A percentile compares a stretch with the other conserved stretches of the same genome.
Conservation (phyloP, 192 early-diverging fungal species). For the Mortierella hygrophila region DNA sequence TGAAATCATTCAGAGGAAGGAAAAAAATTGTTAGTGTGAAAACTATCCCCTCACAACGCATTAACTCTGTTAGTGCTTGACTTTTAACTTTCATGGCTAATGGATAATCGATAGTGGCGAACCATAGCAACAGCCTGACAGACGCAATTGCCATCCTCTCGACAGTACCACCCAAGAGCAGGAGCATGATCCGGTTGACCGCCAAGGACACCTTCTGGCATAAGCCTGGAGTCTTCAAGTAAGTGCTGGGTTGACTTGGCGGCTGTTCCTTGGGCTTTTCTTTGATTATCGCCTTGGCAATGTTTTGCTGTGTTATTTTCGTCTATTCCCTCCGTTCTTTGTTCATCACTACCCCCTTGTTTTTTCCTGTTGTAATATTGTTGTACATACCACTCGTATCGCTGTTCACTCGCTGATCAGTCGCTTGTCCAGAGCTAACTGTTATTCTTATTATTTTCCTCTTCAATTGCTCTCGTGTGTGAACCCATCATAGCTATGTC, state of each 20-base stretch:
- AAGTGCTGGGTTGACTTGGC: not conserved
- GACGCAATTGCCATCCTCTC: conserved; percentile 52
- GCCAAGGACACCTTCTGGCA: conserved; percentile 60
- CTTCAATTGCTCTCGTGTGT: not conserved
- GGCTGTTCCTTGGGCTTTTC: not conserved
- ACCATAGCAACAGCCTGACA: conserved; percentile 57
- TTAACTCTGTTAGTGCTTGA: not conserved
- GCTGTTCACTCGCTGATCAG: not conserved
- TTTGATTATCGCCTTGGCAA: not conserved
- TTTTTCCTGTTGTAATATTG: not conserved
- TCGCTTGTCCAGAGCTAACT: not conserved
- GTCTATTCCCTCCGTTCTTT: not conserved
- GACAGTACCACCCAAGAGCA: conserved; percentile 43
- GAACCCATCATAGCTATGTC: conserved; percentile 30
- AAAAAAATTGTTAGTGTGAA: conserved; percentile 3
- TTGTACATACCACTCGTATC: not conserved
- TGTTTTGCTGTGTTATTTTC: not conserved
- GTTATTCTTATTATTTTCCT: not conserved
- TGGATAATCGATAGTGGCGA: conserved; percentile 31
- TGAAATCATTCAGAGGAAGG: not conserved
- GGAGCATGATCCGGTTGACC: conserved; percentile 56
- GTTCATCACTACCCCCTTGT: not conserved
- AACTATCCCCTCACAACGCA: not conserved
- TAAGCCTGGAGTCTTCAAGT: conserved; percentile 56
- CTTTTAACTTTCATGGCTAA: not conserved